phyloP scores from a whole-genome alignment of 2,329 filamentous ascomycete species.

The Cladosporium austrohemisphaericum region DNA sequence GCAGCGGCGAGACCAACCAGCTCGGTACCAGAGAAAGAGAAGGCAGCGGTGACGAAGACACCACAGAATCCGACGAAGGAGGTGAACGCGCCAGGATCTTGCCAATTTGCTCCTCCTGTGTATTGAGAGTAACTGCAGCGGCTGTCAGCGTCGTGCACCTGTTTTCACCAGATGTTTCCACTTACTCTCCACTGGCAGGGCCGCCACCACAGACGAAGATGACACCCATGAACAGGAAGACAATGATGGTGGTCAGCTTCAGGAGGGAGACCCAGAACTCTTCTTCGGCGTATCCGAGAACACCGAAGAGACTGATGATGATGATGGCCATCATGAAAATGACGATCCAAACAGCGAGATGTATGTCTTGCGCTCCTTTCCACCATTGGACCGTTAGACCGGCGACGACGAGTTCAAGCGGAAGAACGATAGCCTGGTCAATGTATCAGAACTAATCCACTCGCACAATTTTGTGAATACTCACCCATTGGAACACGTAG shows the following conservation, averaged over 20 bases:
- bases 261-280: slow-evolving; percentile 28
- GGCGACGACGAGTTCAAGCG: slow-evolving; percentile 28
- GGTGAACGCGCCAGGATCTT: slow-evolving; percentile 37
- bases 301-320: slow-evolving; percentile 79
- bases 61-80: slow-evolving; percentile 63
- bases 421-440: slow-evolving; percentile 19
- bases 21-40: slow-evolving; percentile 61
- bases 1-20: slow-evolving; percentile 51
- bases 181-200: slow-evolving; percentile 36
- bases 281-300: slow-evolving; percentile 50
- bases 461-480: neutral
- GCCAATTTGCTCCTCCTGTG: slow-evolving; percentile 34
- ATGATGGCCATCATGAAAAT: slow-evolving; percentile 76
- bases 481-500: slow-evolving; percentile 29
- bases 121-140: slow-evolving; percentile 6
- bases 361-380: slow-evolving; percentile 38
- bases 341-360: slow-evolving; percentile 73
- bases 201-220: slow-evolving; percentile 56
- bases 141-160: slow-evolving; percentile 40
- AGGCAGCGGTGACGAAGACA: slow-evolving; percentile 63
- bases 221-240: slow-evolving; percentile 61
- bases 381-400: slow-evolving; percentile 29
- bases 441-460: neutral
- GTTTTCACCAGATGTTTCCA: slow-evolving; percentile 38
- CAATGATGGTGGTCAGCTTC: slow-evolving; percentile 44